Conservation (phyloP, 1,284 basidiomycete genomes). For the Cryptococcus sp. region DNA sequence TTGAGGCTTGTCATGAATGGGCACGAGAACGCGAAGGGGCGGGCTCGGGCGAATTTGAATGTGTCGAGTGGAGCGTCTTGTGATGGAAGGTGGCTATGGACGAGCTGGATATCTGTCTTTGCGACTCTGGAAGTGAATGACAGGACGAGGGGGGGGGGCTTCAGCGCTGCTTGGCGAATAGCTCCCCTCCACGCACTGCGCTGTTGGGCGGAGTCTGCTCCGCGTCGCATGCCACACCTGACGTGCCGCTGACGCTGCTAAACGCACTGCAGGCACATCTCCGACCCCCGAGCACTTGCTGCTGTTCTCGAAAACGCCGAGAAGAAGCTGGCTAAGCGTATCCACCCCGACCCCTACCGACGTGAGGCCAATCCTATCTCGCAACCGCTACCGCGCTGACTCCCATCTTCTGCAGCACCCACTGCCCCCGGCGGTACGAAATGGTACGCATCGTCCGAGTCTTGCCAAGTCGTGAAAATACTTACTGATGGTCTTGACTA, state of each 20-base stretch:
- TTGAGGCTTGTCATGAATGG: not conserved
- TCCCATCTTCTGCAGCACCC: conserved; percentile 56
- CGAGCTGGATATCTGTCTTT: not conserved
- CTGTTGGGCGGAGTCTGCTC: not conserved
- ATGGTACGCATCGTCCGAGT: conserved; percentile 59
- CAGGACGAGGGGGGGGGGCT: not conserved
- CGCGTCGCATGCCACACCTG: not conserved
- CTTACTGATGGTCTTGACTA: not conserved
- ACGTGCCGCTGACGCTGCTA: not conserved
- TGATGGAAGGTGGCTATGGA: not conserved
- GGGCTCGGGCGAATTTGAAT: not conserved
- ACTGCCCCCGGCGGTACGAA: conserved; percentile 78
- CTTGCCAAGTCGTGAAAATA: not conserved
- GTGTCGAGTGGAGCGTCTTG: not conserved
- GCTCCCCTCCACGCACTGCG: not conserved
- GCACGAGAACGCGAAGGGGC: not conserved
- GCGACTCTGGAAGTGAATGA: not conserved
- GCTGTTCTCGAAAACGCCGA: conserved; percentile 78
- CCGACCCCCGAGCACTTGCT: conserved; percentile 80
- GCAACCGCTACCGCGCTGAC: not conserved
- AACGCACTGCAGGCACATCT: conserved; percentile 62
- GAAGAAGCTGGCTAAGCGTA: conserved; percentile 62
- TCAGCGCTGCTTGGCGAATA: not conserved
- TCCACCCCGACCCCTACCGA: conserved; percentile 89
- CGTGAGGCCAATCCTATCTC: conserved; percentile 56